Percentiles rank a stretch among this genome's conserved stretches.
phyloP scores from a whole-genome alignment of 2,329 filamentous ascomycete genomes.

The Diaporthe capsici region DNA sequence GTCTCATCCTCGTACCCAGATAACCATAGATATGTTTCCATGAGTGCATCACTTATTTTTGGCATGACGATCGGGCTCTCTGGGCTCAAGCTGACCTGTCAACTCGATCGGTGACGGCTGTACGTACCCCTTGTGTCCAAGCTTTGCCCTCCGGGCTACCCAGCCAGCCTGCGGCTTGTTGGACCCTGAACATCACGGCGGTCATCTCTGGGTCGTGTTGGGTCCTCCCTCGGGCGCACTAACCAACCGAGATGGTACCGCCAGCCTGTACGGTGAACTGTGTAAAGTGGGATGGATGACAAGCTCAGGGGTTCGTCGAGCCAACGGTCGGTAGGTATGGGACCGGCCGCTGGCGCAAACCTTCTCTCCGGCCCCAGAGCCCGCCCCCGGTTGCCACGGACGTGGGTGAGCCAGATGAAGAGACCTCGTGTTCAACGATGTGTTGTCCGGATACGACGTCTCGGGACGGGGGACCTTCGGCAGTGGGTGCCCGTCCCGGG shows the following conservation, averaged over 20 bases:
- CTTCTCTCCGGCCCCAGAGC: constrained; percentile 24
- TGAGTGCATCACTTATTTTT: constrained; percentile 37
- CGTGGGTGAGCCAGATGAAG: constrained; percentile 9
- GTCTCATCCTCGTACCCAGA: constrained; percentile 34
- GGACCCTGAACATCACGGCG: constrained; percentile 31
- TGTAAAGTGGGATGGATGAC: constrained; percentile 30
- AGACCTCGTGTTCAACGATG: constrained; percentile 15
- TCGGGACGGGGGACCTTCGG: constrained; percentile 28
- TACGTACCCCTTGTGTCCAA: not conserved
- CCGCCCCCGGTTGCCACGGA: constrained; percentile 25
- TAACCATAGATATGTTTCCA: constrained; percentile 32
- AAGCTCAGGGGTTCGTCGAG: not conserved
- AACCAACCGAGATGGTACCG: constrained; percentile 16
- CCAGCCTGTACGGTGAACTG: constrained; percentile 7
- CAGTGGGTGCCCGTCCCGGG: constrained; percentile 24
- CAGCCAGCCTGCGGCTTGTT: constrained; percentile 18
- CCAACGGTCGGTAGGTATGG: constrained; percentile 24
- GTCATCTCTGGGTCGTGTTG: constrained; percentile 5
- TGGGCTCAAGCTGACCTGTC: constrained; percentile 21
- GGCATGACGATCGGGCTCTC: constrained; percentile 19
- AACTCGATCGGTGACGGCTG: constrained; percentile 1
- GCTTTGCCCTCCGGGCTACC: constrained; percentile 19
- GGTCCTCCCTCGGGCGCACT: constrained; percentile 10
- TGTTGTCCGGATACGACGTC: constrained; percentile 25
- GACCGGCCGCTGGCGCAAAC: constrained; percentile 27